These are phyloP conservation scores for Xylariales sp. DNA, from an alignment of 2,329 filamentous ascomycete genomes.

Conservation along the genomic window DNA sequence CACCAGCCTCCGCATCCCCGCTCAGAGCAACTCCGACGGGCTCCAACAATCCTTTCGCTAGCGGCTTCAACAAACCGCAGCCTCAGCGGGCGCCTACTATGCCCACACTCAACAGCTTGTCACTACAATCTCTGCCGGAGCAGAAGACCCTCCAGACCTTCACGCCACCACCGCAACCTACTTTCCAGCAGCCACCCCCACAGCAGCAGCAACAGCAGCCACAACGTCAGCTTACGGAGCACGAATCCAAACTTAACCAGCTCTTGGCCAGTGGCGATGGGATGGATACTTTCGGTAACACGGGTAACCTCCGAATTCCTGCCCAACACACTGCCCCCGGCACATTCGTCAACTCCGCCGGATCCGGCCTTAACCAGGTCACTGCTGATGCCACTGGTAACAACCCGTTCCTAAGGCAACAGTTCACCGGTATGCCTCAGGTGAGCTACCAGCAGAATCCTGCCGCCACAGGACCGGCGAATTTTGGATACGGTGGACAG, in stretches of 20 bases:
- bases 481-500: conserved; percentile 40
- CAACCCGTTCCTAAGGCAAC: conserved; percentile 84
- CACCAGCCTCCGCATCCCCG: conserved; percentile 53
- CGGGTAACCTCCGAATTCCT: conserved; percentile 91
- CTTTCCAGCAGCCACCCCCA: conserved; percentile 44
- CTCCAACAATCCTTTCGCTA: conserved; percentile 96
- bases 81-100: conserved; percentile 54
- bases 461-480: conserved; percentile 52
- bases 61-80: conserved; percentile 60
- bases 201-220: conserved; percentile 43
- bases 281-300: conserved; percentile 95
- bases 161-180: conserved; percentile 34
- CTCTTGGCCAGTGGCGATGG: conserved; percentile 85
- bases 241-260: conserved; percentile 75
- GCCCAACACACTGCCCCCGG: conserved; percentile 95
- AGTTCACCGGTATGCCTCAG: conserved; percentile 74
- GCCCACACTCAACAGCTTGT: conserved; percentile 64
- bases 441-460: conserved; percentile 51
- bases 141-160: conserved; percentile 68
- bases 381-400: conserved; percentile 69
- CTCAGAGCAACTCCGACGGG: conserved; percentile 84
- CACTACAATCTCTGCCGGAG: conserved; percentile 63
- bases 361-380: conserved; percentile 69
- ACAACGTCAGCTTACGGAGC: conserved; percentile 55
- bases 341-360: conserved; percentile 94